Percentiles rank a stretch among this genome's conserved stretches.
phyloP scores from a whole-genome alignment of 345 rosid species.

The Arabidopsis thaliana region TAIR10.1 NC_003074.8:1586501-1587000 shows the following conservation, averaged over 20 bases:
- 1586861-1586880: slow-evolving; percentile 29
- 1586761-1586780: slow-evolving; percentile 96
- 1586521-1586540: slow-evolving; percentile 92
- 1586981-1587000: slow-evolving; percentile 93
- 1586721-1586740: slow-evolving; percentile 54
- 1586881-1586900: slow-evolving; percentile 1
- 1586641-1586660: slow-evolving; percentile 86
- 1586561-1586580: slow-evolving; percentile 75
- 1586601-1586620: slow-evolving; percentile 89
- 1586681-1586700: slow-evolving; percentile 3
- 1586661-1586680: slow-evolving; percentile 2
- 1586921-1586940: slow-evolving; percentile 70
- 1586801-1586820: slow-evolving; percentile 80
- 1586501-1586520: slow-evolving; percentile 83
- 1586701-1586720: slow-evolving; percentile 33
- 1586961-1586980: slow-evolving; percentile 85
- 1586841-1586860: slow-evolving; percentile 74
- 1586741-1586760: slow-evolving; percentile 79
- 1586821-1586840: slow-evolving; percentile 88
- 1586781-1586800: slow-evolving; percentile 88
- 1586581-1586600: slow-evolving; percentile 71
- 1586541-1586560: slow-evolving; percentile 95
- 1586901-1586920: not conserved
- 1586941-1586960: slow-evolving; percentile 86
- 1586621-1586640: slow-evolving; percentile 89